phyloP scores from a whole-genome alignment of 2,329 filamentous ascomycete genomes.

The Trichoderma atroviride region DNA sequence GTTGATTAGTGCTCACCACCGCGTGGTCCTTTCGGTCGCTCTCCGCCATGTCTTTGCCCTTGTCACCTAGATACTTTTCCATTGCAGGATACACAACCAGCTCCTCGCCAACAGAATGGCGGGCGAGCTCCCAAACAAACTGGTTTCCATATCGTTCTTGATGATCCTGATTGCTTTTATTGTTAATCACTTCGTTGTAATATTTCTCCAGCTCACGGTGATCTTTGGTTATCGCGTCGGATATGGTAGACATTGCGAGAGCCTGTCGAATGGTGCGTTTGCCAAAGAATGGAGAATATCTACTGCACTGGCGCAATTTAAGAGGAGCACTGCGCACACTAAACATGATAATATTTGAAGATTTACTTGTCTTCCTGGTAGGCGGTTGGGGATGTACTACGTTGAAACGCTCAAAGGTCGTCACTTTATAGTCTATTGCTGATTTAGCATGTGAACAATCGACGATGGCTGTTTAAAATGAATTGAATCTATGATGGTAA shows the following conservation, averaged over 20 bases:
- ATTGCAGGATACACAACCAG: slow-evolving; percentile 38
- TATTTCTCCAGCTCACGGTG: slow-evolving; percentile 41
- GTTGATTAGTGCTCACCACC: neutral
- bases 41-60: neutral
- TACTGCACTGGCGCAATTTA: neutral
- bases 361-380: too few species aligned
- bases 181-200: slow-evolving; percentile 46
- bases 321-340: neutral
- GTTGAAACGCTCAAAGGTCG: neutral
- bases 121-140: slow-evolving; percentile 53
- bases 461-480: too few species aligned
- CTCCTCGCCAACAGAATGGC: slow-evolving; percentile 53
- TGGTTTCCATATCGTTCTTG: slow-evolving; percentile 49
- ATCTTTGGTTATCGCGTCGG: slow-evolving; percentile 36
- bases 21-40: neutral
- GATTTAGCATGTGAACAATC: neutral
- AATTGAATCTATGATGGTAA: too few species aligned
- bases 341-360: too few species aligned
- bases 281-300: neutral
- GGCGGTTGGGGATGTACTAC: too few species aligned
- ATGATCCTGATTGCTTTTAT: slow-evolving; percentile 41
- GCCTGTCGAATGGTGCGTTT: neutral
- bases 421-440: neutral
- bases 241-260: slow-evolving; percentile 35
- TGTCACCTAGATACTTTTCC: neutral